These are phyloP conservation scores for Beauveria asiatica DNA, from an alignment of 2,329 filamentous ascomycete genomes.

Conservation along the genomic window DNA sequence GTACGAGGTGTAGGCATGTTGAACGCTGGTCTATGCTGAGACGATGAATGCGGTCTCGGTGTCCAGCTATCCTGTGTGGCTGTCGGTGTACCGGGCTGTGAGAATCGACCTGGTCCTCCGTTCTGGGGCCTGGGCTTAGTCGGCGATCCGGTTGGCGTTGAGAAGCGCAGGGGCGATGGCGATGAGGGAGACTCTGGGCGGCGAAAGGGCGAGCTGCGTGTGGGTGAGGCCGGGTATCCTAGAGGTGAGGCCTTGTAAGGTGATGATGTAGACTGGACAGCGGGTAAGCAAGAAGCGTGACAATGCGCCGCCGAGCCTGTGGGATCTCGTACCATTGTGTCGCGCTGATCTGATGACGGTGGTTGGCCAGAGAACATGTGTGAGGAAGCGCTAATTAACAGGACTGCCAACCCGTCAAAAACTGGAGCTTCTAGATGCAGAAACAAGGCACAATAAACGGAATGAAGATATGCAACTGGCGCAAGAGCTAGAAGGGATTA, in stretches of 20 bases:
- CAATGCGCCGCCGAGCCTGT: not conserved
- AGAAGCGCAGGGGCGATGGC: conserved; percentile 55
- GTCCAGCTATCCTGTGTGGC: conserved; percentile 30
- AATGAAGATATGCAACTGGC: not conserved
- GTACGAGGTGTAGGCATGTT: conserved; percentile 30
- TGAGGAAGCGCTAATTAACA: not conserved
- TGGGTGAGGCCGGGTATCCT: conserved; percentile 56
- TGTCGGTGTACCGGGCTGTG: conserved; percentile 34
- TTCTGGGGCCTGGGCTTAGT: conserved; percentile 31
- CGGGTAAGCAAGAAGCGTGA: not conserved
- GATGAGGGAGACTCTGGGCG: conserved; percentile 55
- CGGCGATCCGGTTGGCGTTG: conserved; percentile 56
- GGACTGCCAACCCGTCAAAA: not conserved
- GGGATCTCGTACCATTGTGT: conserved; percentile 10
- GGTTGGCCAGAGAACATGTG: conserved; percentile 12
- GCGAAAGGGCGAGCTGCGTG: conserved; percentile 56
- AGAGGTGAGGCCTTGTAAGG: conserved; percentile 64
- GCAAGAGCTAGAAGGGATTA: not conserved
- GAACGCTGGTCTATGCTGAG: not conserved
- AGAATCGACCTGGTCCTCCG: conserved; percentile 23
- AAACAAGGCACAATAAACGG: not conserved
- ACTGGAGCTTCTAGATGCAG: not conserved
- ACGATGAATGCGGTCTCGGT: conserved; percentile 18
- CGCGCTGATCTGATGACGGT: not conserved
- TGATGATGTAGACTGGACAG: conserved; percentile 41